Base-by-base conservation (phyloP, 2,329 filamentous ascomycete genomes). In the Cercospora sojina region DNA sequence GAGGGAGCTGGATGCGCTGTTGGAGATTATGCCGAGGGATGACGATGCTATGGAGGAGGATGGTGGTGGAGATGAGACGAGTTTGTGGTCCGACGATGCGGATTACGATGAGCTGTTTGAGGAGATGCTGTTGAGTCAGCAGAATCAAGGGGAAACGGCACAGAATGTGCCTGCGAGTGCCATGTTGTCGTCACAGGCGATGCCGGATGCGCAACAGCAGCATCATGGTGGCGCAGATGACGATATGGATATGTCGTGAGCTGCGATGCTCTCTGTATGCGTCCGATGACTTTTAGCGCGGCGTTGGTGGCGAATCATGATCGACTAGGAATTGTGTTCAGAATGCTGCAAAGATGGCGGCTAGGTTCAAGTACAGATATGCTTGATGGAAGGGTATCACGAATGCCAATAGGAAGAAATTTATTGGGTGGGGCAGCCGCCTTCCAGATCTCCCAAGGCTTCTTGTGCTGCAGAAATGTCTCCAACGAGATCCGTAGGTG, bases 401-500 rank as follows among this genome's bases (percentile, higher is more conserved):
- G 65, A 67, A 71, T 67, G 59, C 66, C 70, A 64, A 70, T 47
- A 62, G 5, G 47, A 53, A 57, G 23, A 9, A 27, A 8, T n/a
- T 72, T 69, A 89, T 80, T 90, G 87, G 72, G 86, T 86, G 10
- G 86, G 85, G 78, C 88, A 90, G 43, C 87, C 86, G 32, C 82
- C 79, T 58, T 88, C 84, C 61, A 87, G 78, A 68, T 85, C 85
- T 41, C 81, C 80, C 7, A 85, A 77, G 32, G 83, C 83, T 70
- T 94, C 91, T 75, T 94, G 91, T 18, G 91, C 90, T 59, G 91
- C 90, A 64, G 89, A 88, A 87, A 96, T 90, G 76, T 97, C 92
- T 64, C 93, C 94, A 16, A 99, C 91, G 18, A 99, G 83, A 78
- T 98, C 95, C 41, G 91, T 85, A 0, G 95, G 95, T 53, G 95